Percentiles rank a stretch among this genome's conserved stretches.
phyloP scores from a whole-genome alignment of 2,329 filamentous ascomycete species.

The Ophiostoma perfectum region DNA sequence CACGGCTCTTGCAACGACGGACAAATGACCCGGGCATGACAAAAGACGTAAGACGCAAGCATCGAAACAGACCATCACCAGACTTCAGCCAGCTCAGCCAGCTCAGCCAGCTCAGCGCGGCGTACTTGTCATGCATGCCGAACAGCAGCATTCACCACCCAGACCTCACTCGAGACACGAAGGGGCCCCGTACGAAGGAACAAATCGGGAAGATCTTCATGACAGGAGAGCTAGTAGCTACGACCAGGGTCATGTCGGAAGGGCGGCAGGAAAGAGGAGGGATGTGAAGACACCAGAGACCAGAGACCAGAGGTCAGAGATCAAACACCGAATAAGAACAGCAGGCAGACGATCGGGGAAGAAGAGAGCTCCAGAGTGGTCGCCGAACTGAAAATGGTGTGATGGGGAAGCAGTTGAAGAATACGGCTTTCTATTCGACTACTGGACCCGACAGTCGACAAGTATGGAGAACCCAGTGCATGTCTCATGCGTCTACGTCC shows the following conservation, averaged over 20 bases:
- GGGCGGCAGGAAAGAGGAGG: not conserved
- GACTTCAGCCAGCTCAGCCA: not conserved
- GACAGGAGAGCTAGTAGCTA: not conserved
- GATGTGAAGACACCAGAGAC: not conserved
- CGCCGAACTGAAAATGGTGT: conserved; percentile 9
- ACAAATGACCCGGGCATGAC: not conserved
- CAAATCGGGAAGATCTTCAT: not conserved
- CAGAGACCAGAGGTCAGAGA: not conserved
- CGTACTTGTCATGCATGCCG: not conserved
- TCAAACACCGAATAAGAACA: not conserved
- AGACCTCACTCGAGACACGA: not conserved
- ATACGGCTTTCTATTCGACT: not conserved
- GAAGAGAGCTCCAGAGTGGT: not conserved
- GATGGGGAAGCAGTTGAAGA: not conserved
- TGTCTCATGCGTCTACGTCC: not conserved
- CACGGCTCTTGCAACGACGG: not conserved
- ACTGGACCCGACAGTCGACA: not conserved
- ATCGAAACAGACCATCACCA: not conserved
- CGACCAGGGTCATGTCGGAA: not conserved
- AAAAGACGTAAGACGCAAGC: not conserved
- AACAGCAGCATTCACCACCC: not conserved
- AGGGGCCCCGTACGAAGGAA: not conserved
- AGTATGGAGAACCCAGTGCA: not conserved
- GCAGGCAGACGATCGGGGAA: conserved; percentile 1
- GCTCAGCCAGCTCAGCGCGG: not conserved